Evolutionary conservation across 768 basidiomycete genomes (phyloP), one percentile per base, ranked within the genome.

Genomic region (Boletus barrowsii): DNA sequence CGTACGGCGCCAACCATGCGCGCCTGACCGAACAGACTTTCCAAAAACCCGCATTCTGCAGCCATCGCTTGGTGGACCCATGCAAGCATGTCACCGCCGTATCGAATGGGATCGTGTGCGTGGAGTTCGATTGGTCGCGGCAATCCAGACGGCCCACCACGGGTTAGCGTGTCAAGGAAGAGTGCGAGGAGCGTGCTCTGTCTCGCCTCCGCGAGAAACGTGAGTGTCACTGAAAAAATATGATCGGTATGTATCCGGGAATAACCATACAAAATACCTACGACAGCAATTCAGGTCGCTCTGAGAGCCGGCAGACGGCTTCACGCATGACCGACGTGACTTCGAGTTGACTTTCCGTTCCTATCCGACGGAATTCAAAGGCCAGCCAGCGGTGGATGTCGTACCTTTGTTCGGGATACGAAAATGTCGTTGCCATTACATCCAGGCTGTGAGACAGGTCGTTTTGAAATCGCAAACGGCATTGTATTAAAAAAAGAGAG

Each of bases 41-140:
- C 94, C 20, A 99, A 78, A 62, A 95, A 94, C 72, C 98, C 97
- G 42, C 87, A 87, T 65, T 99, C 97, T 2, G 90, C 90, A 1
- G 97, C 97, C 56, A 97, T 93, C 0, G 88, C 83, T 58, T 98
- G 96, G 71, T 99, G 96, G 1, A 98, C 86, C 96, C 96, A 98
- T 0, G 95, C 96, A 9, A 98, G 83, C 91, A 98, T 98, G 71
- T 98, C 96, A 14, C 97, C 97, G 14, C 96, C 85, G 67, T 99
- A 99, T 32, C 96, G 85, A 60, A 93, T 80, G 0, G 97, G 96
- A 68, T 99, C 97, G 62, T 99, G 97, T 0, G 97, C 97, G 65
- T 99, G 97, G 4, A 99, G 78, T 68, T 98, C 97, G 57, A 99
- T 98, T 1, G 96, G 93, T 6, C 95, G 82, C 11, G 95, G 92